phyloP scores from a whole-genome alignment of 108 stramenopile genomes.

The Skeletonema grethae region DNA sequence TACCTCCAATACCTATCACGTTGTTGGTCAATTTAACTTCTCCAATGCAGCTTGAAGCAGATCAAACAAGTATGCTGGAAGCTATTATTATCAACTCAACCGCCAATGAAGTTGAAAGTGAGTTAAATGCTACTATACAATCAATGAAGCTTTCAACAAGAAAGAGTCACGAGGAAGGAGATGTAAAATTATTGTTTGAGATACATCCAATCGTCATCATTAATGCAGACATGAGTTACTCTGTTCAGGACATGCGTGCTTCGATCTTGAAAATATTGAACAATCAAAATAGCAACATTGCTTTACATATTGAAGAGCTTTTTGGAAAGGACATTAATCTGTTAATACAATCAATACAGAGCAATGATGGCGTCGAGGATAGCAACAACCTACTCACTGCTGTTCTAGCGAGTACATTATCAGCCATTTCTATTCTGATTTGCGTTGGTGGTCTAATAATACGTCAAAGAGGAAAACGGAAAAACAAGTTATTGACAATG shows the following conservation, averaged over 20 bases:
- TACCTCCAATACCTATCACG: constrained; percentile 16
- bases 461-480: neutral
- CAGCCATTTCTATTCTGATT: neutral
- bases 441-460: neutral
- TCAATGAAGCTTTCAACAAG: constrained; percentile 13
- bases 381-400: neutral
- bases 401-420: neutral
- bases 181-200: neutral
- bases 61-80: constrained; percentile 1
- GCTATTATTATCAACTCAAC: constrained; percentile 4
- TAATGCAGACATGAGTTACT: neutral
- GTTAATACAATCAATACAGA: neutral
- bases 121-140: constrained; percentile 1
- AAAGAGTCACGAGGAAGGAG: neutral
- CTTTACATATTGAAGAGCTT: neutral
- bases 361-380: neutral
- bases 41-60: neutral
- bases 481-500: neutral
- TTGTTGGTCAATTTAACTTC: constrained; percentile 17
- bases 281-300: neutral
- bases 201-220: neutral
- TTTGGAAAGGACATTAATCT: neutral
- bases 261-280: neutral
- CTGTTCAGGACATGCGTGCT: neutral
- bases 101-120: neutral